A percentile compares a stretch with the other conserved stretches of the same genome.
These are phyloP conservation scores for Chenopodium suecicum DNA, from an alignment of 148 eudicot genomes.

Conservation along the genomic window DNA sequence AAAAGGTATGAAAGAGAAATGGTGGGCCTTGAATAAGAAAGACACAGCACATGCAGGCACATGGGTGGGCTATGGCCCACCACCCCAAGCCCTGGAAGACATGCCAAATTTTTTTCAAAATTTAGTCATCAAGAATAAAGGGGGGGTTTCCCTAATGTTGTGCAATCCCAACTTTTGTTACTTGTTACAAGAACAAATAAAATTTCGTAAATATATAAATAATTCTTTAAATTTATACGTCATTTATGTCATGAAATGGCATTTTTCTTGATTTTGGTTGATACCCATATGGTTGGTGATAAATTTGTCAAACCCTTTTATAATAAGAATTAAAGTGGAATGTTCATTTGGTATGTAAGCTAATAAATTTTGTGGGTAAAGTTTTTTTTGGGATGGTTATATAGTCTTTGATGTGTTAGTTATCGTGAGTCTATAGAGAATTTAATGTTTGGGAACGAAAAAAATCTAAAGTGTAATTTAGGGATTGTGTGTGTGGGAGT, in stretches of 20 bases:
- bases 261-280: constrained; percentile 10
- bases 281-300: constrained; percentile 10
- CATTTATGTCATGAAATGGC: constrained; percentile 10
- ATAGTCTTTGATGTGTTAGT: background rate
- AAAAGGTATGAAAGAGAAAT: constrained; percentile 8
- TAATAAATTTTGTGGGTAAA: background rate
- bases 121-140: constrained; percentile 7
- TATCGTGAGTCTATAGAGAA: background rate
- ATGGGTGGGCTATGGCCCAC: constrained; percentile 48
- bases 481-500: background rate
- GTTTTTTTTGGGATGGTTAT: background rate
- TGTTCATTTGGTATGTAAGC: background rate
- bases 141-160: constrained; percentile 27
- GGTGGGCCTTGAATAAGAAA: constrained; percentile 54
- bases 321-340: background rate
- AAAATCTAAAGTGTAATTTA: background rate
- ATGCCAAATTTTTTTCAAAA: constrained; percentile 20
- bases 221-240: background rate
- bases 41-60: constrained; percentile 90
- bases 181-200: constrained; percentile 12
- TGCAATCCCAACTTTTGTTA: constrained; percentile 26
- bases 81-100: constrained; percentile 21
- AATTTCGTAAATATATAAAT: no score
- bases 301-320: constrained; percentile 6
- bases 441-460: background rate